phyloP scores from a whole-genome alignment of 352 stramenopile species.

The Globisporangium mamillatum region DNA sequence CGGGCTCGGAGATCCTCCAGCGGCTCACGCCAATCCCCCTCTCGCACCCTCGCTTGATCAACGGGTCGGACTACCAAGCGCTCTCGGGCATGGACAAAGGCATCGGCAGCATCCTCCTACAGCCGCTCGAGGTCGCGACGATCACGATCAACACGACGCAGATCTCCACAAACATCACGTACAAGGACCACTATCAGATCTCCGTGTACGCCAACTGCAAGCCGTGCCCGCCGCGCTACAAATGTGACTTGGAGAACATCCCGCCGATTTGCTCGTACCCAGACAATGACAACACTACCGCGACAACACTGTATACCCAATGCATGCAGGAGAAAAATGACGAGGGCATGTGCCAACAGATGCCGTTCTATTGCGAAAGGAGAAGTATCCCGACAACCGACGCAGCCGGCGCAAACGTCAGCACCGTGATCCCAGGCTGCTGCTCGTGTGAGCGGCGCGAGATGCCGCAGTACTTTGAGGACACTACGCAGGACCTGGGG shows the following conservation, averaged over 20 bases:
- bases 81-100: slow-evolving; percentile 62
- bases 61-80: slow-evolving; percentile 69
- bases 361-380: slow-evolving; percentile 66
- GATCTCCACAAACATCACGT: slow-evolving; percentile 93
- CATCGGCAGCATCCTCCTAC: slow-evolving; percentile 67
- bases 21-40: slow-evolving; percentile 83
- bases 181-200: slow-evolving; percentile 94
- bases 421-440: slow-evolving; percentile 50
- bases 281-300: slow-evolving; percentile 43
- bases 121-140: slow-evolving; percentile 89
- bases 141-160: slow-evolving; percentile 92
- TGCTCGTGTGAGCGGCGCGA: slow-evolving; percentile 85
- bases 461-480: slow-evolving; percentile 90
- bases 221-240: slow-evolving; percentile 92
- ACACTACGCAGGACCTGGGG: slow-evolving; percentile 55
- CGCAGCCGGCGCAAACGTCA: slow-evolving; percentile 23
- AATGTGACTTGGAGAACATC: slow-evolving; percentile 62
- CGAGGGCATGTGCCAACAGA: slow-evolving; percentile 42
- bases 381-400: slow-evolving; percentile 24
- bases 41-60: slow-evolving; percentile 40
- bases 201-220: slow-evolving; percentile 94
- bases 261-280: slow-evolving; percentile 67
- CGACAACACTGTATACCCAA: slow-evolving; percentile 35
- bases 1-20: slow-evolving; percentile 85
- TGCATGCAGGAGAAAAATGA: slow-evolving; percentile 45